Evolutionary conservation across 176 grass and related monocot genomes (phyloP).

Genomic region (Saccharum officinarum): DNA sequence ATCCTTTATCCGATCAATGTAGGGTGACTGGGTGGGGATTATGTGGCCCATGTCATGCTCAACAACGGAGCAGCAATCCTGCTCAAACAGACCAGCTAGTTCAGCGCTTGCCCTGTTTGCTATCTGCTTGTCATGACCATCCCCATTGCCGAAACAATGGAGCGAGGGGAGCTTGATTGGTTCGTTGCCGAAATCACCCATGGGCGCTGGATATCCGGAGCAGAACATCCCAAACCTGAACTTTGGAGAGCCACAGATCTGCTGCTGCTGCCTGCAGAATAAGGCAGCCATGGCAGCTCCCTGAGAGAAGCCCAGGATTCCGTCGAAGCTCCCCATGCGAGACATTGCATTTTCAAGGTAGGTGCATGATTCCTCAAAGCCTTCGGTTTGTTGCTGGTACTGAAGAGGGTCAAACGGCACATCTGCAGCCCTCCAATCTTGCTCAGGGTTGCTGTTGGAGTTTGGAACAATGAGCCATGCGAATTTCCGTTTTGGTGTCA

Average conservation of each 20-base stretch:
- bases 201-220: conserved; percentile 60
- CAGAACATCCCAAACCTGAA: conserved; percentile 81
- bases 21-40: conserved; percentile 67
- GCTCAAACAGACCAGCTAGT: conserved; percentile 57
- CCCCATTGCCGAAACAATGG: conserved; percentile 72
- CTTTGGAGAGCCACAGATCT: conserved; percentile 8
- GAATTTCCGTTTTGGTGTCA: conserved; percentile 50
- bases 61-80: conserved; percentile 42
- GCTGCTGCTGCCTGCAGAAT: conserved; percentile 72
- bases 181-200: conserved; percentile 23
- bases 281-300: conserved; percentile 78
- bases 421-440: conserved; percentile 64
- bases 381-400: conserved; percentile 73
- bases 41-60: conserved; percentile 98
- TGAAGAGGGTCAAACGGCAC: conserved; percentile 70
- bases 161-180: conserved; percentile 68
- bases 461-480: conserved; percentile 71
- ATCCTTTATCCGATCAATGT: conserved; percentile 67
- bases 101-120: conserved; percentile 47
- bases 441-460: conserved; percentile 18
- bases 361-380: conserved; percentile 67
- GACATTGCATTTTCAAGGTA: conserved; percentile 54
- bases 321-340: conserved; percentile 58
- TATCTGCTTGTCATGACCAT: conserved; percentile 81
- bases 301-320: conserved; percentile 90